phyloP scores from a whole-genome alignment of 208 protist species.

The Naegleria gruberi region DNA sequence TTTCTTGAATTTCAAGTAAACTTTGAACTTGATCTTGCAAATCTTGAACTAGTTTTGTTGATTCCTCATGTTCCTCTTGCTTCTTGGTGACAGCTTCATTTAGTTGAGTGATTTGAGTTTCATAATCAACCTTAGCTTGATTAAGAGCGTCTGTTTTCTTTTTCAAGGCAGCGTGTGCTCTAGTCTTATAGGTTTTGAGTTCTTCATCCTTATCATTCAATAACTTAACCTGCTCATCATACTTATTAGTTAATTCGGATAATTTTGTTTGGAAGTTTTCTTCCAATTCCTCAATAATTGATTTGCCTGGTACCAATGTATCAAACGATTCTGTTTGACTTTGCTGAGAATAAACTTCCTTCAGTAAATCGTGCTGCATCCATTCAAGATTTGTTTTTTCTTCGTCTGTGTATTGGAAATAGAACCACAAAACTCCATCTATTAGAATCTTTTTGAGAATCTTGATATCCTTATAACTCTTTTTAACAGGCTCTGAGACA shows the following conservation, averaged over 20 bases:
- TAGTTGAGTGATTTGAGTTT: neutral
- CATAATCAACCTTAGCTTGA: neutral
- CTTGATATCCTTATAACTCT: neutral
- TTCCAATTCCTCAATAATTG: neutral
- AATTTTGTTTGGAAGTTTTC: neutral
- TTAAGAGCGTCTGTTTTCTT: neutral
- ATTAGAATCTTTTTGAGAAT: neutral
- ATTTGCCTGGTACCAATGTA: neutral
- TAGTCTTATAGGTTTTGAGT: neutral
- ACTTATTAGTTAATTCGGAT: neutral
- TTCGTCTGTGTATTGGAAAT: neutral
- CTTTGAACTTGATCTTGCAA: neutral
- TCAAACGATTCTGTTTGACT: neutral
- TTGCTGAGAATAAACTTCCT: neutral
- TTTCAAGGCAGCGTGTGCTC: constrained; percentile 1
- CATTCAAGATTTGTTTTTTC: neutral
- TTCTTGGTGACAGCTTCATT: neutral
- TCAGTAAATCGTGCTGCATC: neutral
- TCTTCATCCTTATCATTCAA: neutral
- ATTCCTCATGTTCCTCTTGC: neutral
- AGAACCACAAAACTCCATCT: neutral
- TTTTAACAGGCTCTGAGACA: neutral
- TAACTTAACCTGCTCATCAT: neutral
- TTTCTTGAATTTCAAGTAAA: neutral
- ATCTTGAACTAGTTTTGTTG: neutral